Conservation (phyloP, 2,329 filamentous ascomycete species). For the Hypoxylon sp. region DNA sequence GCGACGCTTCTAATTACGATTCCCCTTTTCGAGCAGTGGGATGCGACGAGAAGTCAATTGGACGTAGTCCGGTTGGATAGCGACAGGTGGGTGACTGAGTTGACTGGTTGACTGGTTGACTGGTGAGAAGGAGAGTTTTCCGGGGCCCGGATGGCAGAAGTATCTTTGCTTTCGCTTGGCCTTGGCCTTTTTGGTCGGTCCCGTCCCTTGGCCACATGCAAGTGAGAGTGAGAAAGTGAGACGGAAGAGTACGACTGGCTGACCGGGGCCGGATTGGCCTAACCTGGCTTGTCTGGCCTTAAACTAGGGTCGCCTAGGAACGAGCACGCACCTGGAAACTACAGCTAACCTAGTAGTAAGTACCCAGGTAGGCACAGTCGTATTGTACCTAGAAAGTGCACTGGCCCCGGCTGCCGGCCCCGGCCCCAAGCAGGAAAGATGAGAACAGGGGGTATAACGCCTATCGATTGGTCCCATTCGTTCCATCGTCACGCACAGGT, state of each 20-base stretch:
- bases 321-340: background rate
- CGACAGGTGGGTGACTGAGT: slow-evolving; percentile 19
- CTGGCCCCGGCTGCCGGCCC: slow-evolving; percentile 30
- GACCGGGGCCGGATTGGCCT: background rate
- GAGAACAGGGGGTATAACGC: slow-evolving; percentile 17
- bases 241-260: background rate
- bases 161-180: slow-evolving; percentile 26
- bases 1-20: slow-evolving; percentile 28
- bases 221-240: slow-evolving; percentile 3
- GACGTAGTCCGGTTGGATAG: slow-evolving; percentile 39
- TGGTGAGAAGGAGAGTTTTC: slow-evolving; percentile 38
- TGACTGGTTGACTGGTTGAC: slow-evolving; percentile 30
- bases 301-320: background rate
- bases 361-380: no score
- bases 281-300: no score
- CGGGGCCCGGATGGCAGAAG: slow-evolving; percentile 35
- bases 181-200: background rate
- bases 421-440: slow-evolving; percentile 32
- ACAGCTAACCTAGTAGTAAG: no score
- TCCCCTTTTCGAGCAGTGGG: slow-evolving; percentile 27
- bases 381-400: slow-evolving; percentile 30
- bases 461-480: slow-evolving; percentile 29
- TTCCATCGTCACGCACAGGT: slow-evolving; percentile 32
- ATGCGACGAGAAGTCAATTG: slow-evolving; percentile 44
- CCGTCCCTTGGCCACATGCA: background rate